Evolutionary conservation across 176 grass and related monocot genomes (phyloP), one percentile per base, ranked within the genome.

Genomic region (Aegilops sharonensis): DNA sequence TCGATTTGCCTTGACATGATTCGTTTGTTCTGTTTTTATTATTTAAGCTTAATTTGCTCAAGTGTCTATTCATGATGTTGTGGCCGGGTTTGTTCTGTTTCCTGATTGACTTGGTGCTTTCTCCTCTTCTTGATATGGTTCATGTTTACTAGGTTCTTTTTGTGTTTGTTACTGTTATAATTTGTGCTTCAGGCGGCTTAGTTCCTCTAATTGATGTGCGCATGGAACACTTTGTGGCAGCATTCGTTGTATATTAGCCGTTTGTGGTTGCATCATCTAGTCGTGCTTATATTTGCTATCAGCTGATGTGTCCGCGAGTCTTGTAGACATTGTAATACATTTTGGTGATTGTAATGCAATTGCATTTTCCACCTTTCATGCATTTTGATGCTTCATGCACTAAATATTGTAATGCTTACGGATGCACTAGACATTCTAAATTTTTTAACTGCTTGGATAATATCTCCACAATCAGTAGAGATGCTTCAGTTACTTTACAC

Each of bases 171-270:
- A 5, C 34, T 30, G 68, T 45, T 42, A 18, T 61, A 13, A 5
- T 64, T 84, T 34, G 17, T 29, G 69, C 8, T 84, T 78, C 64
- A 12, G 27, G 13, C 39, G 39, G 21, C 56, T 32, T 72, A 57
- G 4, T n/a, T 21, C 4, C 5, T 64, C 64, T 42, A 39, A 20
- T 57, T 78, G 9, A 50, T 54, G 23, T 72, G 29, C 12, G 17
- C 34, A 71, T 64, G 39, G 59, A 71, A 27, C 24, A 64, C 21
- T 36, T 24, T 32, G 24, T 12, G 12, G 0, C 62, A 30, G 64
- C 31, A 30, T 86, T 71, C 64, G 23, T 29, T 86, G 64, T 63
- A 20, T 67, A 36, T 85, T 48, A 11, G 31, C 36, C 34, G n/a
- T 61, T 39, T 80, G 45, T 4, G 20, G 64, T 81, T 72, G 42